phyloP scores from a whole-genome alignment of 108 stramenopile genomes.

The Stephanodiscus minutulus region DNA sequence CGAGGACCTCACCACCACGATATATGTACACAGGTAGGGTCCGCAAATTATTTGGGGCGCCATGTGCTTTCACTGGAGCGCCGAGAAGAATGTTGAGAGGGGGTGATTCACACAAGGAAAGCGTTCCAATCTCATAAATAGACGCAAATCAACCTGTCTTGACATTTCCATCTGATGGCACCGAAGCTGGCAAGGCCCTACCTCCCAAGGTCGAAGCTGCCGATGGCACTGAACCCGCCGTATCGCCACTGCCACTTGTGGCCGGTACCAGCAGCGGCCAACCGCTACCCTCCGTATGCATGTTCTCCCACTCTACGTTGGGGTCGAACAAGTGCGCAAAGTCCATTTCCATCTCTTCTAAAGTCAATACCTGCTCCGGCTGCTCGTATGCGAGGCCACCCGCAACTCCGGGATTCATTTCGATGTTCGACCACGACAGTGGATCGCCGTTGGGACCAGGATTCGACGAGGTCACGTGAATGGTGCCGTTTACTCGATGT shows the following conservation, averaged over 20 bases:
- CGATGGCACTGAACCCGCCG: neutral
- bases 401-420: slow-evolving; percentile 2
- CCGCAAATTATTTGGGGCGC: no score
- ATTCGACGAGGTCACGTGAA: no score
- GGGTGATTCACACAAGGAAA: no score
- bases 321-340: slow-evolving; percentile 88
- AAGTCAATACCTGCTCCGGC: slow-evolving; percentile 12
- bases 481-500: neutral
- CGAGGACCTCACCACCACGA: no score
- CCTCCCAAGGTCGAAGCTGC: neutral
- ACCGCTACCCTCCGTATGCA: slow-evolving; percentile 62
- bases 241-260: neutral
- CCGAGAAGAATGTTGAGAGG: no score
- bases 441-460: slow-evolving; percentile 10
- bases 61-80: no score
- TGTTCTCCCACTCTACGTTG: slow-evolving; percentile 45
- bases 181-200: neutral
- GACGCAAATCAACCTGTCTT: neutral
- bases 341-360: slow-evolving; percentile 82
- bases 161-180: slow-evolving; percentile 5
- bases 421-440: slow-evolving; percentile 50
- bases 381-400: slow-evolving; percentile 2
- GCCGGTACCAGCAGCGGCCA: slow-evolving; percentile 29
- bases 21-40: no score
- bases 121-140: neutral